Base-by-base conservation (phyloP, 2,329 filamentous ascomycete genomes). In the Penicillium sp. region DNA sequence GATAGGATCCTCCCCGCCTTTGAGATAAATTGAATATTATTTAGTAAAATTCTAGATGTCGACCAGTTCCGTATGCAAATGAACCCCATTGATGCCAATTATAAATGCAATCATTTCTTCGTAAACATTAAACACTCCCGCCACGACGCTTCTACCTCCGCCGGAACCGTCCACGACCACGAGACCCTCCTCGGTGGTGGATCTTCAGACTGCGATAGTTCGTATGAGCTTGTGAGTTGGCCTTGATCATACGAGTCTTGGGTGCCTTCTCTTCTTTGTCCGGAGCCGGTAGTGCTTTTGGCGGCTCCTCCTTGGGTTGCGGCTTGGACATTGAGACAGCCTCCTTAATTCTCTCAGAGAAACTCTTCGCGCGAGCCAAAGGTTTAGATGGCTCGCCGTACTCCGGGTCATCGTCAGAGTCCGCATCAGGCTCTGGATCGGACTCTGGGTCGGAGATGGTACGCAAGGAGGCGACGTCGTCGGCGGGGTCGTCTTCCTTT, bases 131-230 rank as follows among this genome's bases (percentile, higher is more conserved):
- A 37, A 3, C 38, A 25, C 43, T 7, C n/a, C 51, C 52, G 14
- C 10, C 4, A 14, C 15, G 3, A 10, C 11, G 14, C 28, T 31
- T n/a, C 61, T 69, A 73, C 63, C 72, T 71, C 49, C 74, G 67
- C 11, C 76, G 70, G 67, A 79, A 80, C 49, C 77, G 70, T 7
- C 76, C 71, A 57, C 70, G 68, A 25, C 73, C 73, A 60, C 74
- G 73, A 10, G 69, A 68, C 14, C 71, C 71, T 28, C 71, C 71
- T 59, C 72, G 73, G 62, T 76, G 77, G 39, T 76, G 70, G 60
- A 82, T 80, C 63, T 81, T 82, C 63, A 82, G 61, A 11, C 78
- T 76, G 14, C 79, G 72, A 59, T 80, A 82, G 63, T 82, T 82
- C 15, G 79, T 78, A 72, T 82, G 80, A 15, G 80, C 76, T 48